Percentiles rank a stretch among this genome's conserved stretches.
Evolutionary conservation across 2,329 filamentous ascomycete genomes (phyloP).

Genomic region (Hortaea werneckii): DNA sequence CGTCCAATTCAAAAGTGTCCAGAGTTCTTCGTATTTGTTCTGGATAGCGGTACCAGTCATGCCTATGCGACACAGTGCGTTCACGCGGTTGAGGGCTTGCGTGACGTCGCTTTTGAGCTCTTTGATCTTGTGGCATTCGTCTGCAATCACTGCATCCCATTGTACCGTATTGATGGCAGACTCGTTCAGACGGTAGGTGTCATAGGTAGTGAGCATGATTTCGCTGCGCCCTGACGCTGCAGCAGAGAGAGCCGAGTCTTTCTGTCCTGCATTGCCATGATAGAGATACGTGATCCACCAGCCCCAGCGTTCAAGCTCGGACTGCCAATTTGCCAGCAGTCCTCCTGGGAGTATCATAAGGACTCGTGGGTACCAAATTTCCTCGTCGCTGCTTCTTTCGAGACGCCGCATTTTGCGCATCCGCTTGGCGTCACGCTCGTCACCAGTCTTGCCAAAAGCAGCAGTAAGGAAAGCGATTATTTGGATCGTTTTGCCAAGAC

Average conservation of each 20-base stretch:
- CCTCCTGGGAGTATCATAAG: conserved; percentile 83
- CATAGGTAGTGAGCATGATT: conserved; percentile 89
- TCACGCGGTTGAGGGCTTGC: conserved; percentile 78
- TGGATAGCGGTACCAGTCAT: conserved; percentile 94
- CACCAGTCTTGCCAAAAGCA: conserved; percentile 88
- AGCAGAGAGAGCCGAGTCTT: conserved; percentile 39
- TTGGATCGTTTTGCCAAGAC: conserved; percentile 91
- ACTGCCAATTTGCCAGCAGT: conserved; percentile 82
- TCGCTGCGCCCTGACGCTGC: conserved; percentile 72
- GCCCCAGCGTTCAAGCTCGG: conserved; percentile 80
- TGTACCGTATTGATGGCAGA: conserved; percentile 69
- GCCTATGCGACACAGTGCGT: conserved; percentile 83
- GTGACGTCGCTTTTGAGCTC: conserved; percentile 67
- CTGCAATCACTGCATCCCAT: conserved; percentile 91
- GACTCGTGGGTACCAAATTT: conserved; percentile 70
- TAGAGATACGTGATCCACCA: conserved; percentile 87
- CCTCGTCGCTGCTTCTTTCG: conserved; percentile 27
- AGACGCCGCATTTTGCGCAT: conserved; percentile 74
- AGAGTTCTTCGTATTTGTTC: conserved; percentile 94
- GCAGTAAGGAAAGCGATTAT: conserved; percentile 85
- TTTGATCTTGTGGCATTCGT: conserved; percentile 88
- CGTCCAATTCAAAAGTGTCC: conserved; percentile 93
- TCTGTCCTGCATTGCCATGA: conserved; percentile 54
- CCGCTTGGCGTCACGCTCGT: conserved; percentile 72
- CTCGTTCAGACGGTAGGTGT: conserved; percentile 70